Base-by-base conservation (phyloP, 495 filamentous ascomycete species). In the Aspergillus egyptiacus region DNA sequence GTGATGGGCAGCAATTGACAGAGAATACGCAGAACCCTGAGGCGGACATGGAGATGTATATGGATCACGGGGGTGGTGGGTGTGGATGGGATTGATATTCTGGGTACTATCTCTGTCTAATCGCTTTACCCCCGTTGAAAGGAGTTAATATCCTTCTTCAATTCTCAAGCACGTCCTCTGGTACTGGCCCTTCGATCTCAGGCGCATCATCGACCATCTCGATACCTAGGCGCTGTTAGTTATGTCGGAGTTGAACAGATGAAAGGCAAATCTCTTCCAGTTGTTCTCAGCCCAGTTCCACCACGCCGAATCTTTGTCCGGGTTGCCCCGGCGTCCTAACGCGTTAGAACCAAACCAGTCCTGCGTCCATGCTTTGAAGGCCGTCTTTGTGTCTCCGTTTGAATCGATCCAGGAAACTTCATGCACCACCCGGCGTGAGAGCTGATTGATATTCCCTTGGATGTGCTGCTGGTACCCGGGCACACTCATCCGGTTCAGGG, bases 21-120 rank as follows among this genome's bases (percentile, higher is more conserved):
- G 51, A 50, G 24, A 51, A 46, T 42, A 23, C 38, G 28, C n/a
- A 17, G 18, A 20, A 47, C 6, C 27, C 23, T 20, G 53, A 46
- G 20, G 47, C 25, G 30, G 47, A 55, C 1, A 36, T 41, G 22
- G 53, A 51, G 47, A 15, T 39, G 38, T 50, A 55, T 27, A n/a
- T 50, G 24, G 22, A 37, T 37, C 17, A 37, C 10, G 35, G 35
- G 35, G 35, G 39, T 24, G 34, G 28, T 20, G 51, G 44, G 32
- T 11, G 41, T 50, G 52, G 52, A 17, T 50, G 52, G 52, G 46
- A 55, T 27, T 55, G 42, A 42, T 40, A 15, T 15, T 40, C 9
- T 42, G 8, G 17, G n/a, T 22, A 4, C 22, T 42, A 27, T 34
- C 28, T 33, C 15, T 33, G 33, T 33, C 13, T 9, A 37, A 22